phyloP scores from a whole-genome alignment of 495 filamentous ascomycete species.

The Penicillium chermesinum region DNA sequence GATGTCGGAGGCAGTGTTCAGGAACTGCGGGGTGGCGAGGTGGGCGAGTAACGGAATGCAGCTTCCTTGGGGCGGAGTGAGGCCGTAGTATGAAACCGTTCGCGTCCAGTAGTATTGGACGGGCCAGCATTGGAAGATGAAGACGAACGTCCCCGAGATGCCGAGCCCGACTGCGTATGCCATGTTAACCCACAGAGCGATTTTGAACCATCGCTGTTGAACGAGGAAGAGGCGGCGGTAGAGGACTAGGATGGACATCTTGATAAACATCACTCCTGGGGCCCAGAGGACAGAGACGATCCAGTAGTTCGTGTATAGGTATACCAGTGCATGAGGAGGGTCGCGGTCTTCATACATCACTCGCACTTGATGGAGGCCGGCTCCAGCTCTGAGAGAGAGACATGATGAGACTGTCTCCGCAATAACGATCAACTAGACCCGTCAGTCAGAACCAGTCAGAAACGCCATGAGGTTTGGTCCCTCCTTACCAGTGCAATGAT shows the following conservation, averaged over 20 bases:
- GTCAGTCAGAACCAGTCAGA: background rate
- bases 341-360: background rate
- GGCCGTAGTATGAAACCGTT: background rate
- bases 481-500: background rate
- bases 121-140: slow-evolving; percentile 1
- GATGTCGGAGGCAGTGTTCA: slow-evolving; percentile 2
- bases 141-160: background rate
- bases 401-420: background rate
- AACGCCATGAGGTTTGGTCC: too few relatives aligned
- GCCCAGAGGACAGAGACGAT: slow-evolving; percentile 2
- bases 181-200: slow-evolving; percentile 1
- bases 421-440: background rate
- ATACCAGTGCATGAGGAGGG: background rate
- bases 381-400: background rate
- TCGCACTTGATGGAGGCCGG: slow-evolving; percentile 3
- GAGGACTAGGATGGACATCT: slow-evolving; percentile 1
- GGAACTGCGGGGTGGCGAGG: background rate
- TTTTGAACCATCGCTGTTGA: slow-evolving; percentile 1
- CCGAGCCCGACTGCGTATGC: background rate
- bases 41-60: background rate
- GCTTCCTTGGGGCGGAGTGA: background rate
- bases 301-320: slow-evolving; percentile 5
- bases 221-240: background rate
- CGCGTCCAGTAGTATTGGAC: slow-evolving; percentile 1
- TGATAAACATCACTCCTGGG: slow-evolving; percentile 2